Evolutionary conservation across 2,329 filamentous ascomycete genomes (phyloP), one percentile per base, ranked within the genome.

Genomic region (Alternaria rosae): DNA sequence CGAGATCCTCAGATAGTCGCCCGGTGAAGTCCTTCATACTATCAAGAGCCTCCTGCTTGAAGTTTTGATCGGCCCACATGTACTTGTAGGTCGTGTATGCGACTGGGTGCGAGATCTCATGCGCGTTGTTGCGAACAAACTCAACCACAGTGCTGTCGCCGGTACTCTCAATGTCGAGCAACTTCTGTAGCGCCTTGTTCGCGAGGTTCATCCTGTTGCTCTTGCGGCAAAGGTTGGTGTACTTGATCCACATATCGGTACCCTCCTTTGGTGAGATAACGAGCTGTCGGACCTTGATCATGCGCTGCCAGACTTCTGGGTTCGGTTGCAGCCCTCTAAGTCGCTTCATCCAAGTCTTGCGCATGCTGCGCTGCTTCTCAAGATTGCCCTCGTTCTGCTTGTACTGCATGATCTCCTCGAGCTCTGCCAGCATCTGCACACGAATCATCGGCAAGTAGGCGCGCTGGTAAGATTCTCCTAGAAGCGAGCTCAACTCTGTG

Each of bases 221-320:
- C 80, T 99, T 99, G 73, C 96, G 92, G 80, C 96, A 99, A 6
- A 99, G 88, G 73, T 98, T 99, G 73, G 95, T 92, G 78, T 97
- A 99, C 78, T 99, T 99, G 84, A 99, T 98, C 89, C 94, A 97
- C 93, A 99, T 99, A 73, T 97, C 92, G 85, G 97, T 93, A 74
- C 97, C 97, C 78, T 99, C 94, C 32, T 88, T 88, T 0, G 96
- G 94, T 1, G 90, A 90, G 64, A 98, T 94, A 61, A 99, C 95
- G 54, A 99, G 85, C 20, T 93, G 92, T 62, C 95, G 89, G 30
- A 99, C 89, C 76, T 97, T 95, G 57, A 99, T 88, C 93, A 98
- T 98, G 62, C 95, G 89, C 77, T 97, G 94, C 95, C 95, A 99
- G 4, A 98, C 93, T 75, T 99, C 95, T 20, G 97, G 94, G 71